Base-by-base conservation (phyloP, 1,139 yeast genomes). In the Diutina neorugosa region DNA sequence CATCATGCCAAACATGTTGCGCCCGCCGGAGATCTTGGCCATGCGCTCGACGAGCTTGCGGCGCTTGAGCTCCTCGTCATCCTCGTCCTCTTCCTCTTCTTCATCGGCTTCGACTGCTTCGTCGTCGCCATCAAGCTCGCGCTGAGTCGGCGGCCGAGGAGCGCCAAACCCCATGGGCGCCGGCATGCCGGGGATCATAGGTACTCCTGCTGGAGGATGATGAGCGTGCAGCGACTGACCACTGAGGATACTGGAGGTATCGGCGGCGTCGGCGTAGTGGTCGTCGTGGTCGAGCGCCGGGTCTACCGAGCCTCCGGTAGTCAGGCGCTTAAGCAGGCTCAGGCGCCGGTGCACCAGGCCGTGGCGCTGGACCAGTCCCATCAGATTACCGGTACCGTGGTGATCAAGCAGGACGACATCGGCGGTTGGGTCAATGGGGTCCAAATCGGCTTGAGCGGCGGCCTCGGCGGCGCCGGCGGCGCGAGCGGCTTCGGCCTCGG, bases 1-100 rank as follows among this genome's bases (percentile, higher is more conserved):
- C 76, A 84, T 81, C 82, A 84, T 82, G 42, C 93, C 93, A 68
- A 81, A 80, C 86, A 86, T 85, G 54, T 94, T 94, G 64, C 95
- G 84, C 14, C 96, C 96, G 18, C 91, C 91, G 0, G 98, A 87
- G 25, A 94, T 78, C 61, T 86, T 89, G 19, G 99, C 98, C 97
- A 93, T 93, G 59, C 98, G 80, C 60, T 88, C 96, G 40, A 96
- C 84, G 55, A 93, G 74, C 16, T 84, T 89, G 55, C 86, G 78
- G 14, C 51, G 51, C 51, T 40, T 20, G 20, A 34, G 19, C 14
- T 48, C 62, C 95, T 80, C 57, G 85, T 81, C 18, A 84, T 74
- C 59, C 2, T 58, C 68, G 1, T 56, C 64, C n/a, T 61, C 68
- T n/a, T n/a, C n/a, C 20, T 59, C 66, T 8, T 54, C 61, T 5